These are phyloP conservation scores for Mycena epipterygia DNA, from an alignment of 768 basidiomycete genomes.

Conservation along the genomic window DNA sequence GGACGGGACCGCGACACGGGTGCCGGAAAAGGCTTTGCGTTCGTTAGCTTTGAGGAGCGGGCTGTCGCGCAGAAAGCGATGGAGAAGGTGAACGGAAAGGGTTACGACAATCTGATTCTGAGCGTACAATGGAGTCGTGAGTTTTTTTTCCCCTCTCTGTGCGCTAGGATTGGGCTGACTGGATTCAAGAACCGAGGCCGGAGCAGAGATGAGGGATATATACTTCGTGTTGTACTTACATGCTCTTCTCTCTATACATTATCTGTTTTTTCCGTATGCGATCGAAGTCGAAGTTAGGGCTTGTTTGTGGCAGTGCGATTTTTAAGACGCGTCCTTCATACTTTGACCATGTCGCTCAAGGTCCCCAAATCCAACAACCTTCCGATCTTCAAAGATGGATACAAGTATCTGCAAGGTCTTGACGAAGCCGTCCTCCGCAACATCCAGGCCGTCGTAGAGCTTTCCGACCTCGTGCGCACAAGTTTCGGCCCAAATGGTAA, in stretches of 20 bases:
- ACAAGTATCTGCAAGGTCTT: constrained; percentile 93
- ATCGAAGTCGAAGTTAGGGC: not conserved
- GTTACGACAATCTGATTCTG: constrained; percentile 92
- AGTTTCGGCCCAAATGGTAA: constrained; percentile 94
- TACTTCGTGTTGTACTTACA: not conserved
- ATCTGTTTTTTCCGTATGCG: too few relatives aligned
- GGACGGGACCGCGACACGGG: constrained; percentile 96
- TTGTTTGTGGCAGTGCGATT: constrained; percentile 21
- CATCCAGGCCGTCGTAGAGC: constrained; percentile 95
- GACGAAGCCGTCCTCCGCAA: constrained; percentile 98
- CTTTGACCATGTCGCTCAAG: constrained; percentile 84
- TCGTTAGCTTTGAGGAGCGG: constrained; percentile 93
- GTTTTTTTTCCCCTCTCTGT: constrained; percentile 41
- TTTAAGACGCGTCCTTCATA: constrained; percentile 32
- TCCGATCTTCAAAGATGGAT: constrained; percentile 97
- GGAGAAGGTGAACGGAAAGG: constrained; percentile 91
- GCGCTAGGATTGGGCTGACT: not conserved
- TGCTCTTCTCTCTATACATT: not conserved
- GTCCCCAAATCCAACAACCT: constrained; percentile 91
- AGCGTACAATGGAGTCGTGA: constrained; percentile 75
- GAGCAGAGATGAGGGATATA: constrained; percentile 47
- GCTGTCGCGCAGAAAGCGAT: constrained; percentile 88
- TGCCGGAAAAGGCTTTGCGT: constrained; percentile 96
- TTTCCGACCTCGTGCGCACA: constrained; percentile 95
- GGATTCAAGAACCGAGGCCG: constrained; percentile 56